phyloP scores from a whole-genome alignment of 208 protist genomes.

The Trypanosoma boissoni region DNA sequence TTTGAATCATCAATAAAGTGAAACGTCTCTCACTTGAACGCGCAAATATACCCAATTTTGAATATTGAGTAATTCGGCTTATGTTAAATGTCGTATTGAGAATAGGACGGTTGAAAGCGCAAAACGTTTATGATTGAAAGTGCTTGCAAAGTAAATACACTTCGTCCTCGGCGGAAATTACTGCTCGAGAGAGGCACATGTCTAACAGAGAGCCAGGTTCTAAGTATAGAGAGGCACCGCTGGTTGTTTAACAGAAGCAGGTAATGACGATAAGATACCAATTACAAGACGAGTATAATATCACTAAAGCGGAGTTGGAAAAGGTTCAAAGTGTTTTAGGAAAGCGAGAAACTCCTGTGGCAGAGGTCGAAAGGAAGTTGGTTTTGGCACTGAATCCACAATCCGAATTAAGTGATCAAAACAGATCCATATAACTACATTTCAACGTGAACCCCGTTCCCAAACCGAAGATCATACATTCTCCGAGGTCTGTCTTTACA shows the following conservation, averaged over 20 bases:
- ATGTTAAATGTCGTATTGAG: too few species aligned
- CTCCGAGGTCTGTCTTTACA: not conserved
- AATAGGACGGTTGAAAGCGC: too few species aligned
- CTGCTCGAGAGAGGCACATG: not conserved
- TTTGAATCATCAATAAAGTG: too few species aligned
- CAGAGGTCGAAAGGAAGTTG: not conserved
- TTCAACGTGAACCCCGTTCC: not conserved
- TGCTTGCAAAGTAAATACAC: too few species aligned
- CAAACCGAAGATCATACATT: not conserved
- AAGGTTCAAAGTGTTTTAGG: not conserved
- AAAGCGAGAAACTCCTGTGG: not conserved
- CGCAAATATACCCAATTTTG: too few species aligned
- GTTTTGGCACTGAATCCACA: not conserved
- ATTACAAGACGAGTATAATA: not conserved
- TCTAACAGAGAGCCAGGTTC: not conserved
- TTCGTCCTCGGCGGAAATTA: too few species aligned
- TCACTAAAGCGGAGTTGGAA: not conserved
- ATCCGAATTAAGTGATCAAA: not conserved
- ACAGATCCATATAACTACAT: not conserved
- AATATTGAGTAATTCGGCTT: too few species aligned
- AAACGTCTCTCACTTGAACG: too few species aligned
- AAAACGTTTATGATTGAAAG: too few species aligned
- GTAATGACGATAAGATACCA: not conserved
- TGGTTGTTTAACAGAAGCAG: not conserved
- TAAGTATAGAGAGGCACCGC: not conserved